Base-by-base conservation (phyloP, 768 basidiomycete species). In the Gymnopilus dilepis region DNA sequence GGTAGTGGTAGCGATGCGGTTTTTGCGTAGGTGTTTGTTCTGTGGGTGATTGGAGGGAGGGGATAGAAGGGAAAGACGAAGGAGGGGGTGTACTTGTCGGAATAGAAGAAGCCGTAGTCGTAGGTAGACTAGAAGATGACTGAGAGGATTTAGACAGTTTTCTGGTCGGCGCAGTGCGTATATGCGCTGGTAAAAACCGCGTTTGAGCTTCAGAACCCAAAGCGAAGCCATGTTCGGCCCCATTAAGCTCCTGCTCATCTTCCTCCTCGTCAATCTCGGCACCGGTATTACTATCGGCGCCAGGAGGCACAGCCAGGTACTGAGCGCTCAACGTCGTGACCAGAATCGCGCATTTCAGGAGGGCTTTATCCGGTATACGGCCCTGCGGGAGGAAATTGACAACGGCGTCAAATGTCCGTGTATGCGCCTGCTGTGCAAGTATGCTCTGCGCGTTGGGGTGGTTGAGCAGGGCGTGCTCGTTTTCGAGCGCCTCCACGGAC, bases 301-400 rank as follows among this genome's bases (percentile, higher is more conserved):
- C 15, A n/a, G 64, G 59, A 3, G 65, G 62, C 1, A 45, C n/a
- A 9, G 71, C 68, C 11, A 81, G 68, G 59, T 78, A 80, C 3
- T 76, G 74, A 2, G 71, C 72, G 34, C 75, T 69, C 43, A 82
- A 72, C 13, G 81, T 79, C 1, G 77, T 80, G 4, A 82, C 75
- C 30, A 84, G 73, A 11, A 84, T 77, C 6, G 78, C 74, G 59
- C 80, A 74, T 56, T 82, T 82, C 4, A 82, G 65, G 4, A 82
- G 67, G 11, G 73, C 73, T 61, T 80, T 81, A 38, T 84, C 82
- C 0, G 76, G 72, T 1, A 78, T 58, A 17, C 59, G 59, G 4
- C 71, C 34, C 0, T 8, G 13, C 8, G 81, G 79, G n/a, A 84
- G 70, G 63, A 81, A 82, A 48, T 80, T 80, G 61, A 84, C 59